Conservation (phyloP, 2,329 filamentous ascomycete species). For the Stagonosporopsis chrysanthemi region DNA sequence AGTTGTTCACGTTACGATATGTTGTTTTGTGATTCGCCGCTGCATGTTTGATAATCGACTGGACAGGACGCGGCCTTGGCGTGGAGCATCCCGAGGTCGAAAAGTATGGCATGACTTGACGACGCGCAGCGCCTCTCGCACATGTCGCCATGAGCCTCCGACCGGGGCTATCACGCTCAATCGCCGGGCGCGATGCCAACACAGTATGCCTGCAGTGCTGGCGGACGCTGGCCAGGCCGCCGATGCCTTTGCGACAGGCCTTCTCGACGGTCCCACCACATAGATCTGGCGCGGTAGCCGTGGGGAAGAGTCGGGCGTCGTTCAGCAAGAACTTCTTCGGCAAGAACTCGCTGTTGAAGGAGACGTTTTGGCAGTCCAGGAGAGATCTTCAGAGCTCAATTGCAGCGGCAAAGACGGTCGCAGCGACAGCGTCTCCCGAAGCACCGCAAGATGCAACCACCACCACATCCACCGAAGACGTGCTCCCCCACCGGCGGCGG, state of each 20-base stretch:
- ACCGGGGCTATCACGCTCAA: conserved; percentile 41
- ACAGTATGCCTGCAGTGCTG: conserved; percentile 47
- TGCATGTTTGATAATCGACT: conserved; percentile 6
- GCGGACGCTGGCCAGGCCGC: conserved; percentile 36
- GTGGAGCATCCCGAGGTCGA: conserved; percentile 4
- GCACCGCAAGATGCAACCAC: conserved; percentile 10
- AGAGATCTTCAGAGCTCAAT: conserved; percentile 45
- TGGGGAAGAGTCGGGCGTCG: conserved; percentile 38
- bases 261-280: conserved; percentile 39
- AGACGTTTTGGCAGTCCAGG: conserved; percentile 39
- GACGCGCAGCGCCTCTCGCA: conserved; percentile 15
- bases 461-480: conserved; percentile 28
- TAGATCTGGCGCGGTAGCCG: conserved; percentile 40
- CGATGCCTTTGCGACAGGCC: conserved; percentile 32
- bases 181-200: conserved; percentile 38
- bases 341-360: conserved; percentile 46
- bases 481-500: conserved; percentile 47
- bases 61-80: conserved; percentile 19
- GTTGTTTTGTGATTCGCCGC: neutral
- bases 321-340: conserved; percentile 52
- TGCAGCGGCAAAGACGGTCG: conserved; percentile 20
- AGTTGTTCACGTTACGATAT: conserved; percentile 8
- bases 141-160: conserved; percentile 49
- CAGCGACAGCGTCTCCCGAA: conserved; percentile 11
- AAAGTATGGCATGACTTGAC: conserved; percentile 16